Base-by-base conservation (phyloP, 2,329 filamentous ascomycete species). In the Epichloe coenophiala region DNA sequence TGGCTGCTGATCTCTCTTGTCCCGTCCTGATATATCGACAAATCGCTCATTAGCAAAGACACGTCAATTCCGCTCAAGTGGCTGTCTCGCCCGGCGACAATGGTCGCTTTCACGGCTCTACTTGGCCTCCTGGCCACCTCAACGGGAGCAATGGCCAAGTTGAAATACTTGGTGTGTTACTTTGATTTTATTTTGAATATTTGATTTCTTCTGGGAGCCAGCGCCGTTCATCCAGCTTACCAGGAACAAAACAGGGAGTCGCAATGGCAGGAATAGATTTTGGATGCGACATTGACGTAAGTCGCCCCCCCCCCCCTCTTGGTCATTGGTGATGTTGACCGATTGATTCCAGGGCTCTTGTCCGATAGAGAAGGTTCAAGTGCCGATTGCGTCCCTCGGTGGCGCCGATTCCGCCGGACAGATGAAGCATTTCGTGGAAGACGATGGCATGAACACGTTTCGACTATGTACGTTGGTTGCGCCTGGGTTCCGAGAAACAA, bases 381-480 rank as follows among this genome's bases (percentile, higher is more conserved):
- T 71, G 31, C 68, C 68, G 9, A 53, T 68, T 12, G 59, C 53
- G 6, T 53, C 57, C 57, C 56, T 61, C 9, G 63, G 63, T 7
- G 64, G 63, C 17, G 64, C 60, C 55, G 61, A 64, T 45, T 75
- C 72, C 11, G 63, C 65, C 3, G 71, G 63, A 0, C 77, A 81
- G 57, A 80, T 81, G 73, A 66, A 73, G 41, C 76, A 81, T 57
- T 81, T 80, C 57, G 67, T 71, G 43, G 63, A 69, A 12, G 66
- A 76, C 50, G 66, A 72, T 54, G 66, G 67, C 50, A 67, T 80
- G 48, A 81, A 81, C 58, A 70, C 75, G 37, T 80, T 80, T 63
- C 65, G 71, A 19, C 66, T 83, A 8, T 76, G 64, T 63, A 53
- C 63, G 66, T 56, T 21, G 19, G 66, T 55, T 17, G 3, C 41